A percentile compares a stretch with the other conserved stretches of the same genome.
These are phyloP conservation scores for Talaromyces adpressus DNA, from an alignment of 495 filamentous ascomycete genomes.

Conservation along the genomic window DNA sequence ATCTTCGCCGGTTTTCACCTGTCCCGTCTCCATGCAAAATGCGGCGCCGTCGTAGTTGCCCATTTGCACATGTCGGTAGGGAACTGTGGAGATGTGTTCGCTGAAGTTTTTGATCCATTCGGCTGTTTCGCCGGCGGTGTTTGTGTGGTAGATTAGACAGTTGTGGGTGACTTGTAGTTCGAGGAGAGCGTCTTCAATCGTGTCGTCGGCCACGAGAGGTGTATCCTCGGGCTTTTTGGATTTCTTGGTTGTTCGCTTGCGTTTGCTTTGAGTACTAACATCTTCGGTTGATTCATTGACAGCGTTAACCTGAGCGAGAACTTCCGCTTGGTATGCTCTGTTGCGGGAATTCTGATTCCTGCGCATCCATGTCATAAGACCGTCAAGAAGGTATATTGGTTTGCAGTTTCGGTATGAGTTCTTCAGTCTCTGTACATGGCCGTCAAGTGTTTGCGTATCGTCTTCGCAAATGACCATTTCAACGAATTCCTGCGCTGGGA, in stretches of 20 bases:
- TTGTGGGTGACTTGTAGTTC: conserved; percentile 61
- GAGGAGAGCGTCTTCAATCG: conserved; percentile 67
- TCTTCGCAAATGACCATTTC: conserved; percentile 44
- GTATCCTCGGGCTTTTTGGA: conserved; percentile 35
- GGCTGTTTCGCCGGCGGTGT: conserved; percentile 53
- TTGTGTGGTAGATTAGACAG: conserved; percentile 69
- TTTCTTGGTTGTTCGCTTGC: conserved; percentile 20
- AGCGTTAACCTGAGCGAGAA: conserved; percentile 40
- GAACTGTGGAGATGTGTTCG: conserved; percentile 70
- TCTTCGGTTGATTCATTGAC: conserved; percentile 9
- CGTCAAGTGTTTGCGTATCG: conserved; percentile 41
- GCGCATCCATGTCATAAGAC: conserved; percentile 57
- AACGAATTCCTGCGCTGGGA: conserved; percentile 64
- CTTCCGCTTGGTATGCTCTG: conserved; percentile 57
- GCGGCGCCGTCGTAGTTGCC: conserved; percentile 43
- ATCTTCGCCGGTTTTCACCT: conserved; percentile 67
- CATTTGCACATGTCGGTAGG: conserved; percentile 52
- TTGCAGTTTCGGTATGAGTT: conserved; percentile 42
- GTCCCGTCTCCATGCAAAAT: conserved; percentile 80
- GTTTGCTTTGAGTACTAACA: conserved; percentile 15
- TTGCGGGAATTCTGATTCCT: conserved; percentile 65
- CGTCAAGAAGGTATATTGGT: conserved; percentile 73
- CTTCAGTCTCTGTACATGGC: conserved; percentile 52
- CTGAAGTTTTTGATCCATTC: conserved; percentile 77
- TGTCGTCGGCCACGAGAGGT: conserved; percentile 59